A percentile compares a stretch with the other conserved stretches of the same genome.
phyloP scores from a whole-genome alignment of 345 rosid genomes.

The Leavenworthia alabamica region DNA sequence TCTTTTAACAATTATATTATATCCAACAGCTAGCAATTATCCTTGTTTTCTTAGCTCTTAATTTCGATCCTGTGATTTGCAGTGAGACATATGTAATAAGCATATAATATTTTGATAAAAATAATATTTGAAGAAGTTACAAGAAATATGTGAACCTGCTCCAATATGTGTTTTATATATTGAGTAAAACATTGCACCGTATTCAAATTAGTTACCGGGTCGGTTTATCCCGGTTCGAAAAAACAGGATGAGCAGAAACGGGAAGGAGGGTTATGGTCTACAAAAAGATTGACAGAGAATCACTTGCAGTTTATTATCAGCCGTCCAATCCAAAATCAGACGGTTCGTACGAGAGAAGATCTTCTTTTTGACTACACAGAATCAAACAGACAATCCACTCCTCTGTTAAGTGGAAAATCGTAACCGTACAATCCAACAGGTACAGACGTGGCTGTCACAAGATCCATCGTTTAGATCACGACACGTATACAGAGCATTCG shows the following conservation, averaged over 20 bases:
- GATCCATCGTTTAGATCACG: background rate
- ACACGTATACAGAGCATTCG: conserved; percentile 23
- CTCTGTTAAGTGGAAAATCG: conserved; percentile 15
- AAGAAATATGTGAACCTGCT: background rate
- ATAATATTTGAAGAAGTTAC: background rate
- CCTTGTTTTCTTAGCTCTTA: background rate
- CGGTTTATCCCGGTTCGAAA: background rate
- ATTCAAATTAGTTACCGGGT: background rate
- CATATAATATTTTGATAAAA: background rate
- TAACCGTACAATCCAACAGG: conserved; percentile 24
- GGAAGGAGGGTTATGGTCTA: conserved; percentile 31
- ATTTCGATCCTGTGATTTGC: background rate
- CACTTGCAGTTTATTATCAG: conserved; percentile 14
- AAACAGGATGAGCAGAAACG: conserved; percentile 23
- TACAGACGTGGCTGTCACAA: conserved; percentile 7
- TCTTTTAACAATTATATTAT: background rate
- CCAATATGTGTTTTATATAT: background rate
- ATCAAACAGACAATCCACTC: conserved; percentile 10
- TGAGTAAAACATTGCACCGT: background rate
- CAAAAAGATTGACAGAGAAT: conserved; percentile 6
- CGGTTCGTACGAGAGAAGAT: conserved; percentile 31
- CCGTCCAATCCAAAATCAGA: conserved; percentile 41
- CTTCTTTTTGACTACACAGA: conserved; percentile 38
- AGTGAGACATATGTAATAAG: background rate
- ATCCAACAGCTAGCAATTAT: background rate